Evolutionary conservation across 805 yeast genomes (phyloP).

Genomic region (Pichia kluyveri): DNA sequence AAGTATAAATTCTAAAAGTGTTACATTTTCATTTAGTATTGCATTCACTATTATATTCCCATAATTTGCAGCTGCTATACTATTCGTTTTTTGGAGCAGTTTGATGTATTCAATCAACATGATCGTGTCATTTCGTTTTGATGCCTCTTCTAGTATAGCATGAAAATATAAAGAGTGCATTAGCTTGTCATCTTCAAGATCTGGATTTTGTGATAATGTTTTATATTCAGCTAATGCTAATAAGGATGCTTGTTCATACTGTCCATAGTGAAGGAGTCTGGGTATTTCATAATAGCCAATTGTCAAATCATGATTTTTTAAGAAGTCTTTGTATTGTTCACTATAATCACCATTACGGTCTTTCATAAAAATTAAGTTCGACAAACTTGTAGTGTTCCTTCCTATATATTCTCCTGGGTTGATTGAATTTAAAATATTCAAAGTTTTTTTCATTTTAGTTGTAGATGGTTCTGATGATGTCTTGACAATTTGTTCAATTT

Average conservation of each 20-base stretch:
- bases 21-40: neutral
- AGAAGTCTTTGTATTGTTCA: slow-evolving; percentile 9
- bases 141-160: slow-evolving; percentile 14
- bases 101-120: neutral
- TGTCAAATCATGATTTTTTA: slow-evolving; percentile 5
- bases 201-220: neutral
- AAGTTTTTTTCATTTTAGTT: neutral
- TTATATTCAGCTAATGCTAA: slow-evolving; percentile 6
- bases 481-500: neutral
- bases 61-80: neutral
- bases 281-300: slow-evolving; percentile 13
- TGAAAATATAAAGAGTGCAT: slow-evolving; percentile 8
- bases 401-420: neutral
- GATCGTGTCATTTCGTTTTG: slow-evolving; percentile 15
- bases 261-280: slow-evolving; percentile 10
- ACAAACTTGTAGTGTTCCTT: slow-evolving; percentile 5
- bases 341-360: slow-evolving; percentile 6
- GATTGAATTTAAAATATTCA: neutral
- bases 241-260: slow-evolving; percentile 18
- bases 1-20: neutral
- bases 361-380: slow-evolving; percentile 10
- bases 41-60: neutral
- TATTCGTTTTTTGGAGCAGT: neutral
- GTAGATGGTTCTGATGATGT: neutral
- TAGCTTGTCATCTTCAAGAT: neutral